These are phyloP conservation scores for Ophiostoma triangulosporum DNA, from an alignment of 2,329 filamentous ascomycete species.

Conservation along the genomic window DNA sequence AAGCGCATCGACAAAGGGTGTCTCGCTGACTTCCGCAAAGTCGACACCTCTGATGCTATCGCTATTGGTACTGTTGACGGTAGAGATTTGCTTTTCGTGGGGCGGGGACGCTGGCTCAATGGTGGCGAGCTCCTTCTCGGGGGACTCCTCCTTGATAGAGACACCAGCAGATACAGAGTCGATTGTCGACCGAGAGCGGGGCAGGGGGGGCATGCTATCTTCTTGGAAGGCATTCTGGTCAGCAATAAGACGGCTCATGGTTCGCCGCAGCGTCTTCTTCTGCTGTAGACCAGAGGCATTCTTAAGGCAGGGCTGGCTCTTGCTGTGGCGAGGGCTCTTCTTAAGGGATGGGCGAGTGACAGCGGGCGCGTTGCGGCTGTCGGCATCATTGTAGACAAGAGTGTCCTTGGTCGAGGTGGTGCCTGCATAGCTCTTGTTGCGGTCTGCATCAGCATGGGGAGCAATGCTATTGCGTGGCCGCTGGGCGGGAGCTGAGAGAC, in stretches of 20 bases:
- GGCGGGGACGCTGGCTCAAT: neutral
- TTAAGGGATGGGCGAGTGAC: constrained; percentile 1
- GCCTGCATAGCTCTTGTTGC: neutral
- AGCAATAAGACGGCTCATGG: constrained; percentile 12
- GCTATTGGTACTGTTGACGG: neutral
- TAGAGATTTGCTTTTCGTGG: too few relatives aligned
- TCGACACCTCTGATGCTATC: constrained; percentile 14
- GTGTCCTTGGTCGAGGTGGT: constrained; percentile 2
- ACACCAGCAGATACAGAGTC: neutral
- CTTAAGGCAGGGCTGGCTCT: constrained; percentile 40
- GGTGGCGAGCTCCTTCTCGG: neutral
- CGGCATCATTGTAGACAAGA: neutral
- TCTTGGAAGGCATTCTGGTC: constrained; percentile 7
- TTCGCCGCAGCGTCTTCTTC: constrained; percentile 11
- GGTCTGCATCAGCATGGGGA: neutral
- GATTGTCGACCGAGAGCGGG: neutral
- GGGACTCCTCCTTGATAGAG: neutral
- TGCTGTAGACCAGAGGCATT: constrained; percentile 9
- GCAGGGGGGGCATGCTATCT: constrained; percentile 3
- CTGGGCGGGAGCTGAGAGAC: constrained; percentile 12
- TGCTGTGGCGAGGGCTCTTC: constrained; percentile 32
- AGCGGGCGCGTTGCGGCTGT: neutral
- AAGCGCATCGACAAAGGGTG: constrained; percentile 31
- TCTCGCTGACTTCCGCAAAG: constrained; percentile 24
- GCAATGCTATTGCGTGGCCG: constrained; percentile 4